Conservation (phyloP, 441 rosid genomes). For the Adansonia rubrostipa region DNA sequence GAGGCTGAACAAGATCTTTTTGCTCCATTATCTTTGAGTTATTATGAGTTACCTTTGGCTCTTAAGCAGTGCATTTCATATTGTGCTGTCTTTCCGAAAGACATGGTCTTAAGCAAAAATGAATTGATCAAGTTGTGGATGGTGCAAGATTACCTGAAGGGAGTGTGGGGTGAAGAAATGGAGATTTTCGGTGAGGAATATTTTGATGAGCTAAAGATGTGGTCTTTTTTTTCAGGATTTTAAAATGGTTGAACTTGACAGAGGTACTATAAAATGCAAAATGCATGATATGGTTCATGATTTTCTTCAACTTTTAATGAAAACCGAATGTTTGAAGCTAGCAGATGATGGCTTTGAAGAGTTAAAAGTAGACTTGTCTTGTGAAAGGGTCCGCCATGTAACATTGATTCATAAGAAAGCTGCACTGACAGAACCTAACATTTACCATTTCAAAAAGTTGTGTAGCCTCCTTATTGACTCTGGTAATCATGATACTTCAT, state of each 20-base stretch:
- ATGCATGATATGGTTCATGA: slow-evolving; percentile 22
- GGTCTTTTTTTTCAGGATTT: slow-evolving; percentile 12
- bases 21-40: neutral
- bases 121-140: slow-evolving; percentile 29
- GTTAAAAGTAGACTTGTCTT: neutral
- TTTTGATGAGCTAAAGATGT: slow-evolving; percentile 17
- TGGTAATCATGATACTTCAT: neutral
- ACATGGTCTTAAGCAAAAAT: neutral
- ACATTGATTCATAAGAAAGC: neutral
- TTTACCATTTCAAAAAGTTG: neutral
- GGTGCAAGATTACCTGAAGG: slow-evolving; percentile 24
- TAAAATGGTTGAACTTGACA: neutral
- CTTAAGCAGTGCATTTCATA: slow-evolving; percentile 14
- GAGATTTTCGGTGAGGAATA: slow-evolving; percentile 15
- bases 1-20: slow-evolving; percentile 1
- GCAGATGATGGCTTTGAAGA: neutral
- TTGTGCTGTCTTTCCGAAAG: slow-evolving; percentile 15
- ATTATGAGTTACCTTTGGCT: slow-evolving; percentile 20
- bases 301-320: neutral
- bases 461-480: neutral
- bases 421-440: neutral
- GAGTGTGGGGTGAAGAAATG: neutral
- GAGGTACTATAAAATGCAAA: neutral
- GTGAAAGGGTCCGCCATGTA: neutral
- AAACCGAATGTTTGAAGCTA: neutral